Conservation (phyloP, 164 flowering plant species). For the Akebia trifoliata region DNA sequence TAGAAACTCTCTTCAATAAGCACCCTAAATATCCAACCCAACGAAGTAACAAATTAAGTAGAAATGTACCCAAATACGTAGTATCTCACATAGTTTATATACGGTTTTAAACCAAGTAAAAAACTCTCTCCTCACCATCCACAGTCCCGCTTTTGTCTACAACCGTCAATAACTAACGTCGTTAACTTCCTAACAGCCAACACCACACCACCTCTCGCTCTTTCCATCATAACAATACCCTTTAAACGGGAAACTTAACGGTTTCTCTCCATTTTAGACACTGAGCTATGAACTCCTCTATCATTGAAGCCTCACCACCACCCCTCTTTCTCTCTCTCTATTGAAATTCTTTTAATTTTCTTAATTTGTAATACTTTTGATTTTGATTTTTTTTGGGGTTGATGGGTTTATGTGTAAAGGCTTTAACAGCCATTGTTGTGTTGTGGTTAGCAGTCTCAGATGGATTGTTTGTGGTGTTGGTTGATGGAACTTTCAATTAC, state of each 20-base stretch:
- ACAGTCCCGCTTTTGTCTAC: slow-evolving; percentile 3
- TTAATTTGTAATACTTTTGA: background rate
- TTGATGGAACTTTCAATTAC: slow-evolving; percentile 43
- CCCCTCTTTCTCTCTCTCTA: background rate
- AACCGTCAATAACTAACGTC: background rate
- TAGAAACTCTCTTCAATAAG: too few relatives aligned
- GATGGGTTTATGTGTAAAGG: slow-evolving; percentile 17
- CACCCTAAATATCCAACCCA: background rate
- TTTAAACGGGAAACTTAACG: background rate
- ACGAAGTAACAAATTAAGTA: background rate
- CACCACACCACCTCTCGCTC: background rate
- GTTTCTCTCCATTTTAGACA: background rate
- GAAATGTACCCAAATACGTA: background rate
- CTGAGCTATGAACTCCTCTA: background rate
- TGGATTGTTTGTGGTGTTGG: slow-evolving; percentile 20
- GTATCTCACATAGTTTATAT: too few relatives aligned
- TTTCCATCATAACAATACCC: background rate
- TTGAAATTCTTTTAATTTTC: background rate
- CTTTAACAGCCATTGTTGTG: slow-evolving; percentile 20
- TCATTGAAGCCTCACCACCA: background rate
- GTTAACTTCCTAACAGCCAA: background rate
- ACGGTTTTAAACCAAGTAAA: background rate
- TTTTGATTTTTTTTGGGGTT: background rate
- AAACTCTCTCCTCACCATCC: slow-evolving; percentile 5
- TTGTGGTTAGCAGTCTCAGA: slow-evolving; percentile 30